These are phyloP conservation scores for Fusarium sp. DNA, from an alignment of 2,329 filamentous ascomycete species.

Conservation along the genomic window DNA sequence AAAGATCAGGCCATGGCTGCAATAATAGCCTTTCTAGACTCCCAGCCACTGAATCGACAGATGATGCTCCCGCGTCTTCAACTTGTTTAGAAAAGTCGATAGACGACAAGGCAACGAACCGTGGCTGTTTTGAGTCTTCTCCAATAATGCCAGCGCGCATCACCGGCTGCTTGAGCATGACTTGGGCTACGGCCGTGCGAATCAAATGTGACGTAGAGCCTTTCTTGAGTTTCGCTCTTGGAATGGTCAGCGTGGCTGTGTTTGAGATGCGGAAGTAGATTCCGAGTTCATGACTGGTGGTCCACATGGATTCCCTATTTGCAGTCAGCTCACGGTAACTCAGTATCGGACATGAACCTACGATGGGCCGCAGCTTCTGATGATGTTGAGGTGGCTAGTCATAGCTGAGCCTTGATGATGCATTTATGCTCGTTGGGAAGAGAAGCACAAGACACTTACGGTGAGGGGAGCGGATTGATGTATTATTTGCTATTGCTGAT, in stretches of 20 bases:
- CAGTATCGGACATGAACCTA: not conserved
- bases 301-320: not conserved
- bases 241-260: fast-evolving
- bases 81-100: not conserved
- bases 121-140: not conserved
- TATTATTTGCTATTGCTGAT: fast-evolving
- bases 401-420: not conserved
- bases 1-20: not conserved
- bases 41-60: not conserved
- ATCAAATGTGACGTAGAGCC: not conserved
- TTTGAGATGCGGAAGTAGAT: not conserved
- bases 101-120: not conserved
- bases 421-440: not conserved
- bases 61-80: not conserved
- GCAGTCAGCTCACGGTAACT: not conserved
- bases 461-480: not conserved
- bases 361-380: not conserved
- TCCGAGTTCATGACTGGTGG: not conserved
- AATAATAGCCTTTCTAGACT: not conserved
- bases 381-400: not conserved
- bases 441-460: not conserved
- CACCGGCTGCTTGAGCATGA: not conserved
- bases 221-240: fast-evolving
- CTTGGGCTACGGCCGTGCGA: not conserved
- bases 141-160: not conserved